Evolutionary conservation across 805 yeast genomes (phyloP).

Genomic region (Candida argentea): DNA sequence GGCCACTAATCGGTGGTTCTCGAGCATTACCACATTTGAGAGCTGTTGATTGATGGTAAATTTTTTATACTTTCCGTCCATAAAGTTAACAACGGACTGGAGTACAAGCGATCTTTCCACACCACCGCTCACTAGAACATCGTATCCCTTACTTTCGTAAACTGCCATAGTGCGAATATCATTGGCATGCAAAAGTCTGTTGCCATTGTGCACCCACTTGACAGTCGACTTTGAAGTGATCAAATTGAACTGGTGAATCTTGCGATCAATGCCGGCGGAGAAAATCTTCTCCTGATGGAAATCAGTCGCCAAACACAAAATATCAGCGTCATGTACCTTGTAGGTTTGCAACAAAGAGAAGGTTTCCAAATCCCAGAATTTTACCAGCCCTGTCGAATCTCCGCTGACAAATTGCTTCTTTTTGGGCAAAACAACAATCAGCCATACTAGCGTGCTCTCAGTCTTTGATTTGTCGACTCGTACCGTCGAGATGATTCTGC

Average conservation of each 20-base stretch:
- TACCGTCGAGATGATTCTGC: conserved; percentile 74
- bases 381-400: conserved; percentile 90
- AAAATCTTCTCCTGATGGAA: conserved; percentile 54
- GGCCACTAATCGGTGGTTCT: conserved; percentile 41
- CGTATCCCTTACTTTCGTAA: conserved; percentile 58
- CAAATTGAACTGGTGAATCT: conserved; percentile 62
- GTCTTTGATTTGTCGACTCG: conserved; percentile 82
- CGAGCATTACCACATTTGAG: conserved; percentile 41
- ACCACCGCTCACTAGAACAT: conserved; percentile 73
- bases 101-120: conserved; percentile 63
- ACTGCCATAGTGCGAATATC: conserved; percentile 73
- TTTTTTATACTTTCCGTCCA: conserved; percentile 62
- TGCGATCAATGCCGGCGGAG: conserved; percentile 90
- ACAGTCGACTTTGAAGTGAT: conserved; percentile 21
- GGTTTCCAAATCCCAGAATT: conserved; percentile 81
- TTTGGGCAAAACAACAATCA: conserved; percentile 52
- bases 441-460: conserved; percentile 90
- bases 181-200: conserved; percentile 74
- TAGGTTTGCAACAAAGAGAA: conserved; percentile 74
- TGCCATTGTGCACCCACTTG: conserved; percentile 71
- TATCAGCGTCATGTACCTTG: conserved; percentile 85
- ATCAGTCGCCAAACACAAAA: conserved; percentile 60
- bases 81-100: conserved; percentile 57
- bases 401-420: conserved; percentile 81
- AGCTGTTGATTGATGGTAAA: conserved; percentile 52